phyloP scores from a whole-genome alignment of 345 rosid species.

The Streptanthus diversifolius region DNA sequence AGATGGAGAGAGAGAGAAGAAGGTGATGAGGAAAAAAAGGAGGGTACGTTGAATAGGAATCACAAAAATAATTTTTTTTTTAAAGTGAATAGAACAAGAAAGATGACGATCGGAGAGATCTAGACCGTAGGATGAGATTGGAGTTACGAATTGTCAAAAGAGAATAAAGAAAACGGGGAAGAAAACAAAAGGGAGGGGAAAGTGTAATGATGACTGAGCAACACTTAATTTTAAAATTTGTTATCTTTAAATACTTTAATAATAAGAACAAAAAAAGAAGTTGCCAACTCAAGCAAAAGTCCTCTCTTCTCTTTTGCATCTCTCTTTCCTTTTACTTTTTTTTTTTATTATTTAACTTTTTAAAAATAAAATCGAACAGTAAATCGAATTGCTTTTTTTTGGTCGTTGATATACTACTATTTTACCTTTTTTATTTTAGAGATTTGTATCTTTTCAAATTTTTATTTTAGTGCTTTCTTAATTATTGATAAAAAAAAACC shows the following conservation, averaged over 20 bases:
- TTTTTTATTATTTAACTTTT: conserved; percentile 14
- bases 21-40: conserved; percentile 34
- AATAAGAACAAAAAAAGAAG: conserved; percentile 24
- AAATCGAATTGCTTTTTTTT: conserved; percentile 1
- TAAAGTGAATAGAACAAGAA: conserved; percentile 4
- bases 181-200: conserved; percentile 31
- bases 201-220: conserved; percentile 35
- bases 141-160: conserved; percentile 25
- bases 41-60: conserved; percentile 40
- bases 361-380: background rate
- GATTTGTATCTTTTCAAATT: background rate
- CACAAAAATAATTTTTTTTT: conserved; percentile 37
- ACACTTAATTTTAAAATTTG: conserved; percentile 19
- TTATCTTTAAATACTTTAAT: conserved; percentile 7
- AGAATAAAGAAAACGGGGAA: conserved; percentile 27
- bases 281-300: conserved; percentile 37
- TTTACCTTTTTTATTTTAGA: background rate
- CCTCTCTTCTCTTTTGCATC: conserved; percentile 27
- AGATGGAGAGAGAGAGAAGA: conserved; percentile 15
- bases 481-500: background rate
- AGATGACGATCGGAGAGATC: conserved; percentile 25
- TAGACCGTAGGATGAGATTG: conserved; percentile 35
- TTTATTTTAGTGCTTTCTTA: background rate
- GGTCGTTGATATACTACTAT: background rate
- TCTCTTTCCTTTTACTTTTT: conserved; percentile 30